Percentiles rank a stretch among this genome's conserved stretches.
Conservation (phyloP, 2,329 filamentous ascomycete genomes). For the Sarocladium brachiariae region DNA sequence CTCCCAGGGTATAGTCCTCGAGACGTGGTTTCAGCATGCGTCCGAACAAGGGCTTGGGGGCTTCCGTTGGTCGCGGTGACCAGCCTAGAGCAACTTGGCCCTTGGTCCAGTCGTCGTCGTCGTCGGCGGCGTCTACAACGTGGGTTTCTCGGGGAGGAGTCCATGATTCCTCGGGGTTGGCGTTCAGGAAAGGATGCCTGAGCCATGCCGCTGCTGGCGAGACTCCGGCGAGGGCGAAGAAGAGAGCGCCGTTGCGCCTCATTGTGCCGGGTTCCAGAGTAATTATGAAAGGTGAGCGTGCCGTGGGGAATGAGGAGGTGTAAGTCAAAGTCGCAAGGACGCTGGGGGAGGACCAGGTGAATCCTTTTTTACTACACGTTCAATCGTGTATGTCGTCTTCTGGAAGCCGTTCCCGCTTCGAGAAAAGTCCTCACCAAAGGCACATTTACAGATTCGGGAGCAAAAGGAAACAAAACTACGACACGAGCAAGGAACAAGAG, state of each 20-base stretch:
- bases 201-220: conserved; percentile 19
- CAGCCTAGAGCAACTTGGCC: conserved; percentile 22
- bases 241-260: conserved; percentile 7
- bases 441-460: no score
- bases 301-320: no score
- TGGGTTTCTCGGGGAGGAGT: conserved; percentile 22
- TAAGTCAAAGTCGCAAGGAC: no score
- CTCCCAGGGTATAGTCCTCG: conserved; percentile 21
- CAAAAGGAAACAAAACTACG: no score
- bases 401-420: no score
- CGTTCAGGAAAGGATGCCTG: conserved; percentile 15
- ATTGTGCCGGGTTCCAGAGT: no score
- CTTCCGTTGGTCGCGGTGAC: conserved; percentile 25
- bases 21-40: conserved; percentile 23
- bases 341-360: no score
- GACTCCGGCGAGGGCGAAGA: conserved; percentile 18
- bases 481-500: no score
- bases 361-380: no score
- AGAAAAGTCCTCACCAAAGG: no score
- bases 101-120: conserved; percentile 11
- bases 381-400: background rate
- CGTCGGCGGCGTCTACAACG: conserved; percentile 11
- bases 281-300: no score
- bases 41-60: conserved; percentile 21
- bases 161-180: conserved; percentile 21